Evolutionary conservation across 306 rosid genomes (phyloP), one percentile per base, ranked within the genome.

Genomic region (Argentina anserina): DNA sequence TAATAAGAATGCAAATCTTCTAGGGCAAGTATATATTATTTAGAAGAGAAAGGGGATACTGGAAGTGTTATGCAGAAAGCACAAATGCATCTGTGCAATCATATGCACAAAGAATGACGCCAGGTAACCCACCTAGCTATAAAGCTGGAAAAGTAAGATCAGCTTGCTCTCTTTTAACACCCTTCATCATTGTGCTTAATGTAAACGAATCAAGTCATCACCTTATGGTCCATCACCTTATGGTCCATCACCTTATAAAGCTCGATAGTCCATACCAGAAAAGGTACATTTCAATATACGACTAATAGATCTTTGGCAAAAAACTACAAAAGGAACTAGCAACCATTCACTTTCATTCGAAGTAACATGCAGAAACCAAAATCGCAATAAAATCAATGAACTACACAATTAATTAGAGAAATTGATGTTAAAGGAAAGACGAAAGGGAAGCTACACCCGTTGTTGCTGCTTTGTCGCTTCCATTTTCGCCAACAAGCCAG

Each of bases 391-490:
- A 66, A 81, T 40, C 72, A 78, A 78, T 56, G 73, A 74, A 78
- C 82, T 82, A 85, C 85, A 81, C 79, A 76, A 34, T 18, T 69
- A 67, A 75, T 77, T 69, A 77, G 75, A 72, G 81, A 63, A 74
- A 79, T 70, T 63, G 67, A 18, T 7, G 80, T 82, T 75, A 84
- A 65, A 18, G 39, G n/a, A 45, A 28, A 9, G n/a, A 60, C 65
- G 14, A 12, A 23, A 31, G 12, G 63, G 8, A 76, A 28, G 42
- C 81, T 62, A 94, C 74, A 86, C 86, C 86, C 86, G 66, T 68
- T 88, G 93, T 70, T 88, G 95, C 79, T 91, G 88, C 81, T 88
- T 95, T 69, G 99, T 90, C 67, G 91, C 93, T 70, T 95, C 99
- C 97, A 95, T 91, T 84, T 97, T 91, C 82, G 86, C 82, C 87